Conservation (phyloP, 257 asterid species). For the Nemophila menziesii region DNA sequence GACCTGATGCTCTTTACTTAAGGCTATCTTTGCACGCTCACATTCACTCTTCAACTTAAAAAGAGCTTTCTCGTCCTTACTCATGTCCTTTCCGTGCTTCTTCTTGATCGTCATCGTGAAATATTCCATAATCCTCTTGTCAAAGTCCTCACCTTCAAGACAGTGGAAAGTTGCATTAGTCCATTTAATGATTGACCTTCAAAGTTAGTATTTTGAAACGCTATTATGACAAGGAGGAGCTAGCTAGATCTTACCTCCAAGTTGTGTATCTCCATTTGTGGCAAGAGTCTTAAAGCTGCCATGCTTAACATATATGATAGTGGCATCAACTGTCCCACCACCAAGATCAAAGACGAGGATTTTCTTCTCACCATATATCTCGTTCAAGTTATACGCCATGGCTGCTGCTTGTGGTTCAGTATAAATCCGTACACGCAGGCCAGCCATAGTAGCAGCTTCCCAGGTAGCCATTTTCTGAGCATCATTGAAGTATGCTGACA, state of each 20-base stretch:
- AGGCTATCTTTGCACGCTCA: too few relatives aligned
- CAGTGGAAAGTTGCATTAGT: background rate
- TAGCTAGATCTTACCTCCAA: slow-evolving; percentile 1
- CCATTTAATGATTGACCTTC: background rate
- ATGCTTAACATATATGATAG: background rate
- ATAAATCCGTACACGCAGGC: background rate
- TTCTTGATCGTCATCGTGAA: slow-evolving; percentile 1
- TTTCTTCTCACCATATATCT: slow-evolving; percentile 1
- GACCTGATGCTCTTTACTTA: too few relatives aligned
- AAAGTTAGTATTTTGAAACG: background rate
- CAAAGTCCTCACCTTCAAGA: slow-evolving; percentile 5
- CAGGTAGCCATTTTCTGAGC: background rate
- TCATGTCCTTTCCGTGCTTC: slow-evolving; percentile 5
- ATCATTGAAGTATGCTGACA: background rate
- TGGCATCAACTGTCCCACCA: too few relatives aligned
- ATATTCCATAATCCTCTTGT: slow-evolving; percentile 1
- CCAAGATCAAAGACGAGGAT: slow-evolving; percentile 2
- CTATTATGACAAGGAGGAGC: background rate
- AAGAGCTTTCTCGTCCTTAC: slow-evolving; percentile 2
- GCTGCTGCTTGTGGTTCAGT: slow-evolving; percentile 1
- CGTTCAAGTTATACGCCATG: background rate
- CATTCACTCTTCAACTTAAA: slow-evolving; percentile 1
- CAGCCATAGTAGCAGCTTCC: slow-evolving; percentile 1
- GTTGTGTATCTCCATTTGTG: slow-evolving; percentile 3
- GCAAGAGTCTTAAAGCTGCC: background rate